These are phyloP conservation scores for Knoxdaviesia capensis DNA, from an alignment of 2,329 filamentous ascomycete genomes.

Conservation along the genomic window DNA sequence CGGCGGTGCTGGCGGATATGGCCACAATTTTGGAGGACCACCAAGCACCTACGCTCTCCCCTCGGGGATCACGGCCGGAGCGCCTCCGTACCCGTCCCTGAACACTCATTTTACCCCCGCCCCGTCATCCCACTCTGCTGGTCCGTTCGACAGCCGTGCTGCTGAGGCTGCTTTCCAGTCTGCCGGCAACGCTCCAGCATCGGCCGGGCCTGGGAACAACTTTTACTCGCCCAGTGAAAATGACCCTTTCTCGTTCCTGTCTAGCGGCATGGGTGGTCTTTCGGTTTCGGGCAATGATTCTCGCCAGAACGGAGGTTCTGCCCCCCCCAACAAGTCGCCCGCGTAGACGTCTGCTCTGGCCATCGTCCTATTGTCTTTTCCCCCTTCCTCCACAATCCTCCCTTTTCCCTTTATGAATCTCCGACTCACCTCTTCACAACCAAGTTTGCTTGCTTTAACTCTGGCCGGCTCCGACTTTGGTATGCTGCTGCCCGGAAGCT, in stretches of 20 bases:
- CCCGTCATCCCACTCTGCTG: constrained; percentile 60
- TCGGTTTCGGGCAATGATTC: constrained; percentile 47
- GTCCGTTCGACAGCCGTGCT: constrained; percentile 80
- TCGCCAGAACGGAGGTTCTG: constrained; percentile 39
- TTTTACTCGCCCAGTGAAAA: constrained; percentile 35
- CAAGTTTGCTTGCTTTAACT: too few species aligned
- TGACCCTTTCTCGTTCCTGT: constrained; percentile 67
- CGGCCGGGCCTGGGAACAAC: constrained; percentile 51
- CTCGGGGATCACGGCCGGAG: constrained; percentile 54
- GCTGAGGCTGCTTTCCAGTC: constrained; percentile 89
- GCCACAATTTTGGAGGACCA: constrained; percentile 57
- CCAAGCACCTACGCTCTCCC: constrained; percentile 80
- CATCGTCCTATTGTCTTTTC: constrained; percentile 3
- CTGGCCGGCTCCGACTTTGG: too few species aligned
- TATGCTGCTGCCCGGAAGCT: too few species aligned
- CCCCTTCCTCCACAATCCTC: neutral
- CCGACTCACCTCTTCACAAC: too few species aligned
- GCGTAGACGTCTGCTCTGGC: constrained; percentile 19
- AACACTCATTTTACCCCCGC: constrained; percentile 64
- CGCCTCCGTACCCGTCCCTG: constrained; percentile 56
- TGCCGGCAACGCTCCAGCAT: constrained; percentile 61
- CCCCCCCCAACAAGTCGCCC: constrained; percentile 37
- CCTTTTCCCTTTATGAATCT: neutral
- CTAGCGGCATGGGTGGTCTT: constrained; percentile 49
- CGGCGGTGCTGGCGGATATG: constrained; percentile 34